Percentiles rank a stretch among this genome's conserved stretches.
These are phyloP conservation scores for Arctostaphylos glauca DNA, from an alignment of 148 eudicot species.

Conservation along the genomic window DNA sequence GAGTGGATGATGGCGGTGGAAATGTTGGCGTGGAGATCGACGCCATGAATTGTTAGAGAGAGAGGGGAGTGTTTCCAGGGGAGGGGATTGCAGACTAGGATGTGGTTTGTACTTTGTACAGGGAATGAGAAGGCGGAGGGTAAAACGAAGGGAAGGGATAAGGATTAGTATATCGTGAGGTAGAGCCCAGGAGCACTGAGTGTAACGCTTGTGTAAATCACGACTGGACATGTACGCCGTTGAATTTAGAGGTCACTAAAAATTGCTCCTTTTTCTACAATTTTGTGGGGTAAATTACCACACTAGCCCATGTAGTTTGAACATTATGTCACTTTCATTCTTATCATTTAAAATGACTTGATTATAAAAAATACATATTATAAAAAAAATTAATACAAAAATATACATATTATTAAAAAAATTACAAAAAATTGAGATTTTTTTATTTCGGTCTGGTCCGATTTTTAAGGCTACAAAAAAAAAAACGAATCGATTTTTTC, in stretches of 20 bases:
- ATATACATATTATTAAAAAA: too few relatives aligned
- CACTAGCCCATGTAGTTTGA: too few relatives aligned
- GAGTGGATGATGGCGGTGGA: constrained; percentile 29
- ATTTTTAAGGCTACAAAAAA: too few relatives aligned
- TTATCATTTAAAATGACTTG: too few relatives aligned
- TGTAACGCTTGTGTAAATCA: background rate
- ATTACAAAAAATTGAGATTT: too few relatives aligned
- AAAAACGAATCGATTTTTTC: too few relatives aligned
- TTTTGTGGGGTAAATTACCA: too few relatives aligned
- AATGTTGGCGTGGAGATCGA: constrained; percentile 52
- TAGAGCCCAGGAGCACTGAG: background rate
- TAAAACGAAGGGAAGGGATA: background rate
- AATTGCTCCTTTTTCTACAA: background rate
- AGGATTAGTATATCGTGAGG: background rate
- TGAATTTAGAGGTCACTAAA: background rate
- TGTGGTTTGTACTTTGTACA: background rate
- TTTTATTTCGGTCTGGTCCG: too few relatives aligned
- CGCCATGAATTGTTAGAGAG: constrained; percentile 42
- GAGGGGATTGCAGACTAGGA: background rate
- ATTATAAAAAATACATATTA: too few relatives aligned
- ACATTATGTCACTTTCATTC: too few relatives aligned
- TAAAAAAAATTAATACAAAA: too few relatives aligned
- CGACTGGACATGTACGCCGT: background rate
- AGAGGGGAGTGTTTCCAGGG: background rate
- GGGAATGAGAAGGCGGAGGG: background rate